Base-by-base conservation (phyloP, 164 flowering plant genomes). In the Annona cherimola region DNA sequence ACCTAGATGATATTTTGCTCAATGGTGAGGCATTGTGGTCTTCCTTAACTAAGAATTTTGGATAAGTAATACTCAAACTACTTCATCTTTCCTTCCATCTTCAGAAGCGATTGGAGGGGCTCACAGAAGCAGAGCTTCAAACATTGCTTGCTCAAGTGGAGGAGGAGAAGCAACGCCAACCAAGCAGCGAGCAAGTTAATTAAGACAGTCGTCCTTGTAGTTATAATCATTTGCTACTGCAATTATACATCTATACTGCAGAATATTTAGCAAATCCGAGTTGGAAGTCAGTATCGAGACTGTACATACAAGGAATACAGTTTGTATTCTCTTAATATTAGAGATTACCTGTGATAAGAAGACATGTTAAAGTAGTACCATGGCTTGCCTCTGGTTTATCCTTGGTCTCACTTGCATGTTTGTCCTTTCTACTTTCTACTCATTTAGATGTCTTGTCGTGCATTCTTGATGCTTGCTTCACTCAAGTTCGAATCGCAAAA, bases 81-180 rank as follows among this genome's bases (percentile, higher is more conserved):
- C 72, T 12, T 43, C 57, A 20, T 45, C 69, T 12, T 43, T 45
- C 41, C 35, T 61, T 66, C 50, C 67, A 12, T 76, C 71, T 77
- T 75, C 91, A 93, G 97, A 93, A 93, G 75, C 87, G 98, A 61
- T 70, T 93, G 71, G 98, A 93, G 70, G 86, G 95, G 69, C 80
- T 93, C 75, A 87, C 92, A 19, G 98, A 93, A 75, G 95, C 92
- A 61, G 98, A 93, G 78, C 75, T 93, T 4, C 83, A 78, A 81
- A 97, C 75, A 43, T 83, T 93, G 89, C 86, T 93, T 41, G 90
- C 87, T 78, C 93, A 90, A 78, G 95, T 93, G 35, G 98, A 91
- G 78, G 98, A 93, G 81, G 97, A 93, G 76, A 93, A 93, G 82
- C 77, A 82, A 43, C 83, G 78, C 8, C 60, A 76, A 59, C 80